Evolutionary conservation across 257 asterid species (phyloP).

Genomic region (Solanum medicagineum): DNA sequence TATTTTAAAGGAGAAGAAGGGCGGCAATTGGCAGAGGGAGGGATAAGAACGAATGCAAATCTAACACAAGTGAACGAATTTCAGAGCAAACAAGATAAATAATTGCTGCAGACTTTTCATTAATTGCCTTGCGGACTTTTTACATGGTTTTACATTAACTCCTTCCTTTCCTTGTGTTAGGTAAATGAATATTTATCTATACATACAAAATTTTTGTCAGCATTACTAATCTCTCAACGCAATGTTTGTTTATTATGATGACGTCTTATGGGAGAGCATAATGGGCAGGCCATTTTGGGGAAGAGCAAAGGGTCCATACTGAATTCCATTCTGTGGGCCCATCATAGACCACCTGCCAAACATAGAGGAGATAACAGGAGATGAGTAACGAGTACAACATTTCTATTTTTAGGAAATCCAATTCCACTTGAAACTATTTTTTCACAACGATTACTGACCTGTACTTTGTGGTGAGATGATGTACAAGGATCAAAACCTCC

Average conservation of each 20-base stretch:
- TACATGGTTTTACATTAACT: neutral
- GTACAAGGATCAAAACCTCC: slow-evolving; percentile 74
- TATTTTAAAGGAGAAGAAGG: neutral
- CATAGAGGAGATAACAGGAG: neutral
- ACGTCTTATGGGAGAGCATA: slow-evolving; percentile 27
- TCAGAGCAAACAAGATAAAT: neutral
- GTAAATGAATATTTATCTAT: neutral
- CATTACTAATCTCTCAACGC: neutral
- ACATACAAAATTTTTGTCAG: neutral
- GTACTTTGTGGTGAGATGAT: slow-evolving; percentile 89
- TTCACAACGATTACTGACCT: slow-evolving; percentile 18
- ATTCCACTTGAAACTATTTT: neutral
- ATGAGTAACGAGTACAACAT: neutral
- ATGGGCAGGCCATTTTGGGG: slow-evolving; percentile 84
- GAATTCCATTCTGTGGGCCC: slow-evolving; percentile 76
- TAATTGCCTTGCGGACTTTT: slow-evolving; percentile 28
- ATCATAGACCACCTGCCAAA: slow-evolving; percentile 60
- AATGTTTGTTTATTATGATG: neutral
- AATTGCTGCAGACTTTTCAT: neutral
- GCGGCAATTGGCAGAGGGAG: neutral
- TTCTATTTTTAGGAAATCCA: slow-evolving; percentile 4
- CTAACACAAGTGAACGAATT: neutral
- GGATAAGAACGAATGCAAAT: neutral
- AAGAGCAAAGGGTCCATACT: slow-evolving; percentile 80
- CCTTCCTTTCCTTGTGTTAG: neutral